These are phyloP conservation scores for Paramecium biaurelia DNA, from an alignment of 73 alveolate species.

Conservation along the genomic window DNA sequence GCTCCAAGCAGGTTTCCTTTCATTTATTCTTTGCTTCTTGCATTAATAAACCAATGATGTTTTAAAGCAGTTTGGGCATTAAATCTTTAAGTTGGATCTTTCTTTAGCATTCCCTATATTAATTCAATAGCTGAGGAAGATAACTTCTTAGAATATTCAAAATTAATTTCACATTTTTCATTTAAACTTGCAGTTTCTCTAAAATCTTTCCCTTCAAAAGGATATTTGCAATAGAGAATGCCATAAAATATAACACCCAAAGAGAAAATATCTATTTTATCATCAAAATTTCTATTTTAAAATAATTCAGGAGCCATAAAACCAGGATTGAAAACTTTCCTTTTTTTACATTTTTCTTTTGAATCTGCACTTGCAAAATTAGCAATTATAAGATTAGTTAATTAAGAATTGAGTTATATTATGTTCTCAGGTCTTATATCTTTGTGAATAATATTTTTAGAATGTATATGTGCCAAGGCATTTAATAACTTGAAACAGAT, in stretches of 20 bases:
- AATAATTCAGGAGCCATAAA: conserved; percentile 62
- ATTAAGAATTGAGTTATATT: background rate
- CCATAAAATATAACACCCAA: conserved; percentile 57
- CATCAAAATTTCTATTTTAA: conserved; percentile 38
- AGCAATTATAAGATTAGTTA: conserved; percentile 10
- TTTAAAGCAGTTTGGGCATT: background rate
- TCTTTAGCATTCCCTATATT: background rate
- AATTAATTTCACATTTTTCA: conserved; percentile 56
- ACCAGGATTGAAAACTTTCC: conserved; percentile 24
- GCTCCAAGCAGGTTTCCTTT: background rate
- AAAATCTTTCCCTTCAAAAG: conserved; percentile 60
- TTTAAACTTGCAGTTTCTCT: conserved; percentile 40
- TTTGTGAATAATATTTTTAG: background rate
- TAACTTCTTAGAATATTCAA: background rate
- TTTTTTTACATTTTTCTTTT: background rate
- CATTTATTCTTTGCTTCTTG: background rate
- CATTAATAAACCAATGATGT: conserved; percentile 48
- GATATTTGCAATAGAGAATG: conserved; percentile 31
- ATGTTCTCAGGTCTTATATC: conserved; percentile 50
- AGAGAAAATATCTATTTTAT: conserved; percentile 56
- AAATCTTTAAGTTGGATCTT: background rate
- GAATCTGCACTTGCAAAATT: conserved; percentile 35
- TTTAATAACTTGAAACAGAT: conserved; percentile 9
- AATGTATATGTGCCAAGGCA: conserved; percentile 18
- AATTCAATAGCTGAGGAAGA: conserved; percentile 4